Conservation (phyloP, 306 rosid species). For the Crotalaria pallida region DNA sequence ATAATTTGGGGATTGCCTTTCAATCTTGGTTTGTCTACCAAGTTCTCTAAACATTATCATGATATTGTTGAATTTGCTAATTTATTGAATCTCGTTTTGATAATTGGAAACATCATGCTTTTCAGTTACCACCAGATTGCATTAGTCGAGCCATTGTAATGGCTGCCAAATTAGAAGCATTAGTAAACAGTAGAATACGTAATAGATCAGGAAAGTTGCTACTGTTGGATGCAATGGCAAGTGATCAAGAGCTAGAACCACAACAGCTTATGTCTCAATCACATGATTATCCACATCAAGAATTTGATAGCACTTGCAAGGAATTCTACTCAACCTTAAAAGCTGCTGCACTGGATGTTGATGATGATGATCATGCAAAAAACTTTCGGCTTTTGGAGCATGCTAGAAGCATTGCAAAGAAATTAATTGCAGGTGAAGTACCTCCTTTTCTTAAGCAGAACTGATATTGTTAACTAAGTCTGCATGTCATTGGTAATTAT, state of each 20-base stretch:
- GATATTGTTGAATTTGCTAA: constrained; percentile 8
- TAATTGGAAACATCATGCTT: constrained; percentile 10
- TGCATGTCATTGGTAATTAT: not conserved
- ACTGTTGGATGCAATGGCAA: constrained; percentile 16
- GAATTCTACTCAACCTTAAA: constrained; percentile 50
- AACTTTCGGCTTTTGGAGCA: constrained; percentile 40
- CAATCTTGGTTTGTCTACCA: not conserved
- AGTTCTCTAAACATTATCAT: not conserved
- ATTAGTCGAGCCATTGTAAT: constrained; percentile 60
- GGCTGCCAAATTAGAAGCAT: constrained; percentile 70
- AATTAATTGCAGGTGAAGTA: constrained; percentile 37
- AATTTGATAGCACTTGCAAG: constrained; percentile 27
- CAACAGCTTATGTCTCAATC: constrained; percentile 20
- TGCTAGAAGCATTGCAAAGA: constrained; percentile 60
- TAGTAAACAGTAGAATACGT: constrained; percentile 45
- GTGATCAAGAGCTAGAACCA: constrained; percentile 30
- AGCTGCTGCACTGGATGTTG: constrained; percentile 37
- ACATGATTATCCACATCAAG: constrained; percentile 15
- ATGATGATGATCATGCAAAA: constrained; percentile 37
- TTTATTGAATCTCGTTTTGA: not conserved
- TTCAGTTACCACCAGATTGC: constrained; percentile 73
- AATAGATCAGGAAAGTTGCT: constrained; percentile 27
- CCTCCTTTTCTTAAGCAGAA: not conserved
- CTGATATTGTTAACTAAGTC: not conserved
- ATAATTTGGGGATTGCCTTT: constrained; percentile 1